Evolutionary conservation across 148 eudicot species (phyloP).

Genomic region (Camellia japonica): DNA sequence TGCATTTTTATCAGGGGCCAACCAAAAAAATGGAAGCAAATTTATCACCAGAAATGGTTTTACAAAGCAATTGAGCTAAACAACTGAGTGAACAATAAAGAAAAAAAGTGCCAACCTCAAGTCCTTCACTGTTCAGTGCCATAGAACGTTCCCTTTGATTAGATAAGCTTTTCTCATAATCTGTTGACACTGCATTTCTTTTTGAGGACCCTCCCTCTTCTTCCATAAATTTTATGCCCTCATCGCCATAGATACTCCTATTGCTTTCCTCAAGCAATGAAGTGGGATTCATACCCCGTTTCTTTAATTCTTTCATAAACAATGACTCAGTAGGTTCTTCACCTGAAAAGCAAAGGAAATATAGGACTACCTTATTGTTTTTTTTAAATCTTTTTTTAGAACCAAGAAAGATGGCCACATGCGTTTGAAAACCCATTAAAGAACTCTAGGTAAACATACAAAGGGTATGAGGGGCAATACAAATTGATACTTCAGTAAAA

Average conservation of each 20-base stretch:
- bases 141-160: constrained; percentile 86
- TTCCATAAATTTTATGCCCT: constrained; percentile 53
- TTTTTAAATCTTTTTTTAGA: too few relatives aligned
- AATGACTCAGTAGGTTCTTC: constrained; percentile 93
- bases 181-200: constrained; percentile 59
- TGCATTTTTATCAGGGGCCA: background rate
- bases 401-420: too few relatives aligned
- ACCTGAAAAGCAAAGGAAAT: constrained; percentile 43
- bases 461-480: too few relatives aligned
- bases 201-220: constrained; percentile 52
- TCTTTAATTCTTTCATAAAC: constrained; percentile 91
- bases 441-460: too few relatives aligned
- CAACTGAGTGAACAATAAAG: background rate
- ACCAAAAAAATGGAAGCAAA: background rate
- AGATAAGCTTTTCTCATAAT: constrained; percentile 51
- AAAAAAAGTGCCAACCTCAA: constrained; percentile 54
- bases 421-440: too few relatives aligned
- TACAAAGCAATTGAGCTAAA: background rate
- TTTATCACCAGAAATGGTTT: background rate
- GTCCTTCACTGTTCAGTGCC: constrained; percentile 97
- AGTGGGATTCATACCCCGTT: constrained; percentile 77
- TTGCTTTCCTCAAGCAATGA: constrained; percentile 85
- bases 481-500: too few relatives aligned
- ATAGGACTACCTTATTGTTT: background rate
- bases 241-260: constrained; percentile 42